Conservation (phyloP, 441 rosid species). For the Euphorbia celastroides region DNA sequence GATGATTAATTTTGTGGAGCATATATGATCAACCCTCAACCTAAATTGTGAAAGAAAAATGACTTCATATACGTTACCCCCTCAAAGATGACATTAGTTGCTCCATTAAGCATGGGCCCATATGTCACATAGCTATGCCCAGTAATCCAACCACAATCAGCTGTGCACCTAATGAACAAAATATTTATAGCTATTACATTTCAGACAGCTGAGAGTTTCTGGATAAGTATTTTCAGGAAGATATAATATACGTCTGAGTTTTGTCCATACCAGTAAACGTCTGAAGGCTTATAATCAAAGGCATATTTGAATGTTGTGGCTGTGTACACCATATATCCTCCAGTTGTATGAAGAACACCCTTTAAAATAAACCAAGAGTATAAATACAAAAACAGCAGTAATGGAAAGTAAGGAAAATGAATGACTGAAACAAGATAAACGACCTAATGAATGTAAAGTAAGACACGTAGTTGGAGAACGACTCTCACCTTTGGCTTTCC, state of each 20-base stretch:
- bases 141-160: conserved; percentile 99
- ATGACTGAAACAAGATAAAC: conserved; percentile 8
- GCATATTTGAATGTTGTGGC: conserved; percentile 98
- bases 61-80: conserved; percentile 54
- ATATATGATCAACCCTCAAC: conserved; percentile 5
- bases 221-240: conserved; percentile 12
- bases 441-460: background rate
- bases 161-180: conserved; percentile 78
- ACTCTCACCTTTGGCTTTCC: conserved; percentile 90
- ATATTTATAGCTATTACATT: conserved; percentile 8
- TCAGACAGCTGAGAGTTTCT: conserved; percentile 1
- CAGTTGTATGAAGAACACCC: conserved; percentile 98
- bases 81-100: conserved; percentile 67
- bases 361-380: conserved; percentile 24
- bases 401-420: conserved; percentile 6
- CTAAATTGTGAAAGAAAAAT: background rate
- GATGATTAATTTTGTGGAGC: background rate
- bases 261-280: conserved; percentile 72
- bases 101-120: conserved; percentile 98
- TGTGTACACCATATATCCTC: conserved; percentile 96
- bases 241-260: conserved; percentile 14
- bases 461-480: conserved; percentile 7
- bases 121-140: conserved; percentile 98
- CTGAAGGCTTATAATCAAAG: conserved; percentile 87
- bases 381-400: conserved; percentile 12